Evolutionary conservation across 2,329 filamentous ascomycete genomes (phyloP).

Genomic region (Domatiomyces globalis): DNA sequence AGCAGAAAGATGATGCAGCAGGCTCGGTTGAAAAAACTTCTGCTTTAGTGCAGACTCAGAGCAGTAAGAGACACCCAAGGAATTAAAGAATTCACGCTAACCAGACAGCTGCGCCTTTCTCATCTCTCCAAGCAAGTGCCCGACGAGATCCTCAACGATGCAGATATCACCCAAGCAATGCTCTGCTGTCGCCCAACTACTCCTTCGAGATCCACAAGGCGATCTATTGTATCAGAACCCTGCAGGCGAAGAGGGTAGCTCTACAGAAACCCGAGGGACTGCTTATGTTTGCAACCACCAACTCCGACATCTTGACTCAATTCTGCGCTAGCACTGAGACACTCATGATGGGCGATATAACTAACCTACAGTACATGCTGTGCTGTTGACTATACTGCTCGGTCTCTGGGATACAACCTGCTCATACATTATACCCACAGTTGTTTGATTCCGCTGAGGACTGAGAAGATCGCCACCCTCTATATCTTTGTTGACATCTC

Average conservation of each 20-base stretch:
- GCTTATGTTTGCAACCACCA: slow-evolving; percentile 88
- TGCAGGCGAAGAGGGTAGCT: slow-evolving; percentile 66
- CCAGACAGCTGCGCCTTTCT: slow-evolving; percentile 42
- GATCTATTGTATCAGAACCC: slow-evolving; percentile 77
- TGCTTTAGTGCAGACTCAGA: slow-evolving; percentile 26
- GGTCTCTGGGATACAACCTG: slow-evolving; percentile 84
- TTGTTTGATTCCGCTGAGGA: slow-evolving; percentile 88
- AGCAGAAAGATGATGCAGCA: slow-evolving; percentile 47
- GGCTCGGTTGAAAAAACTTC: slow-evolving; percentile 54
- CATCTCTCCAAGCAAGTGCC: slow-evolving; percentile 86
- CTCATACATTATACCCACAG: slow-evolving; percentile 95
- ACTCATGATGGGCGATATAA: slow-evolving; percentile 96
- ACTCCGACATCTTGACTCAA: slow-evolving; percentile 87
- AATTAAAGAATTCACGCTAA: slow-evolving; percentile 1
- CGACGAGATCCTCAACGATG: slow-evolving; percentile 68
- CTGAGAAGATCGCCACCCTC: slow-evolving; percentile 90
- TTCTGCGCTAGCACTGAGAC: slow-evolving; percentile 89
- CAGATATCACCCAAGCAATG: slow-evolving; percentile 71
- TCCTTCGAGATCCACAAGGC: slow-evolving; percentile 98
- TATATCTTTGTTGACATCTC: slow-evolving; percentile 98
- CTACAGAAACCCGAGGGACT: slow-evolving; percentile 96
- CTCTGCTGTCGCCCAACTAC: slow-evolving; percentile 86
- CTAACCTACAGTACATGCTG: slow-evolving; percentile 98
- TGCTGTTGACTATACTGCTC: slow-evolving; percentile 94
- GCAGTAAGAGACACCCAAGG: slow-evolving; percentile 20